These are phyloP conservation scores for Panicum hallii DNA, from an alignment of 202 grass and related monocot species.

Conservation along the genomic window DNA sequence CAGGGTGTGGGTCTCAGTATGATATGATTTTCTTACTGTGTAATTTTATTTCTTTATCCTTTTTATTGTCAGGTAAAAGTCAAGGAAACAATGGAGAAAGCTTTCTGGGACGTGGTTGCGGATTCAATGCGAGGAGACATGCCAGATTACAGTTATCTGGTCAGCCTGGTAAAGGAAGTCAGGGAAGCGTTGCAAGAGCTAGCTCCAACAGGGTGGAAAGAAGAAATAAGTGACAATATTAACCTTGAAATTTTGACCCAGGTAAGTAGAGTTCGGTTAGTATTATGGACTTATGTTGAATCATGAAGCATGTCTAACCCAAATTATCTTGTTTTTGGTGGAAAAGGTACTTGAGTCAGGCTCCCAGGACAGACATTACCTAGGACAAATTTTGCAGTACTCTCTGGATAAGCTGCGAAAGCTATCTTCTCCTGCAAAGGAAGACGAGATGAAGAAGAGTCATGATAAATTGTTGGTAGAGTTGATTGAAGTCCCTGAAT, in stretches of 20 bases:
- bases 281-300: constrained; percentile 34
- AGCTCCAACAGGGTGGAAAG: constrained; percentile 73
- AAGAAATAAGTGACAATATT: constrained; percentile 78
- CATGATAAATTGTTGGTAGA: constrained; percentile 80
- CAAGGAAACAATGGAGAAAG: constrained; percentile 88
- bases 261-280: constrained; percentile 54
- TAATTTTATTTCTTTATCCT: constrained; percentile 5
- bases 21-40: constrained; percentile 5
- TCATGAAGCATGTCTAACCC: neutral
- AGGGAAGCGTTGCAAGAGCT: constrained; percentile 76
- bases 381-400: constrained; percentile 84
- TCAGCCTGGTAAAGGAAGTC: constrained; percentile 91
- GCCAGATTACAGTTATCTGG: constrained; percentile 77
- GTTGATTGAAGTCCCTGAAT: constrained; percentile 59
- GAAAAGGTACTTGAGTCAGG: constrained; percentile 76
- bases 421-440: constrained; percentile 73
- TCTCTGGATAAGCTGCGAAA: constrained; percentile 66
- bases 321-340: constrained; percentile 33
- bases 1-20: constrained; percentile 5
- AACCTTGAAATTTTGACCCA: constrained; percentile 85
- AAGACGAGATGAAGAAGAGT: constrained; percentile 70
- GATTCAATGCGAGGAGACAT: constrained; percentile 73
- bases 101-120: constrained; percentile 86
- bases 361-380: constrained; percentile 61
- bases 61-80: constrained; percentile 60